Evolutionary conservation across 495 filamentous ascomycete species (phyloP).

Genomic region (Aspergillus saccharolyticus): DNA sequence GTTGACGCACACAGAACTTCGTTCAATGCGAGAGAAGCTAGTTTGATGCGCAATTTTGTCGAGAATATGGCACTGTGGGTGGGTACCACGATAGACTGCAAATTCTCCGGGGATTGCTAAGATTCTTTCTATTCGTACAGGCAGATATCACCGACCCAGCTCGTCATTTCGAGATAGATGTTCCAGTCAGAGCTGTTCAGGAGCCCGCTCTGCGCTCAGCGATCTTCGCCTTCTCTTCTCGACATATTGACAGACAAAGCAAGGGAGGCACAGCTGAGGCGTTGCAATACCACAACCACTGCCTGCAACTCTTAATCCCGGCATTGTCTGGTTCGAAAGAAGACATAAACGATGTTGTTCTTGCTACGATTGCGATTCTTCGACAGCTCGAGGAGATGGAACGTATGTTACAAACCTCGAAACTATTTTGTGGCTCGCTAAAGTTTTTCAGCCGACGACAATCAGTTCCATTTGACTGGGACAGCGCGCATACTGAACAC

Average conservation of each 20-base stretch:
- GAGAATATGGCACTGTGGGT: slow-evolving; percentile 34
- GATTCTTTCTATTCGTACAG: slow-evolving; percentile 6
- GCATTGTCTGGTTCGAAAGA: slow-evolving; percentile 19
- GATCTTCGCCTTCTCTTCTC: slow-evolving; percentile 29
- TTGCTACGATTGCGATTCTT: slow-evolving; percentile 28
- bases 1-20: neutral
- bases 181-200: slow-evolving; percentile 21
- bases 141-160: slow-evolving; percentile 29
- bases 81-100: neutral
- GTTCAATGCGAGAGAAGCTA: slow-evolving; percentile 22
- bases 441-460: slow-evolving; percentile 23
- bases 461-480: slow-evolving; percentile 29
- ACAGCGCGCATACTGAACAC: slow-evolving; percentile 29
- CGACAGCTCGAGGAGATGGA: slow-evolving; percentile 33
- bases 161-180: slow-evolving; percentile 27
- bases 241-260: slow-evolving; percentile 23
- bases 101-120: neutral
- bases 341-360: slow-evolving; percentile 23
- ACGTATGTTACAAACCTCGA: slow-evolving; percentile 7
- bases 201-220: slow-evolving; percentile 25
- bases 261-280: slow-evolving; percentile 19
- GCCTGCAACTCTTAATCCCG: slow-evolving; percentile 25
- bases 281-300: slow-evolving; percentile 25
- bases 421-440: neutral
- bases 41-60: slow-evolving; percentile 26